Base-by-base conservation (phyloP, 768 basidiomycete genomes). In the Melanogaster broomeanus region DNA sequence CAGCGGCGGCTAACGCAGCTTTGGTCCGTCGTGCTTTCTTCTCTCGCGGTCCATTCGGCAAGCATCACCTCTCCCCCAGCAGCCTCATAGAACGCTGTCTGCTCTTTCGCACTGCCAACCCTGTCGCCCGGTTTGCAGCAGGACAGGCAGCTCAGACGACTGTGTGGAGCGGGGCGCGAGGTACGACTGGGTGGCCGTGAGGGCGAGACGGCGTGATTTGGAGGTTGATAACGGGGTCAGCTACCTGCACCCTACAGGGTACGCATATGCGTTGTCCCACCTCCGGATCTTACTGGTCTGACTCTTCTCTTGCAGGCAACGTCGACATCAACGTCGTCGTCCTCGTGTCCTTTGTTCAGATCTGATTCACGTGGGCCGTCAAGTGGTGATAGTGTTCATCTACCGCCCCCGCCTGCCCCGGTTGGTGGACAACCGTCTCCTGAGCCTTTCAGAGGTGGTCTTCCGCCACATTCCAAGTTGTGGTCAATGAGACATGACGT, bases 181-280 rank as follows among this genome's bases (percentile, higher is more conserved):
- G n/a, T n/a, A n/a, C n/a, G n/a, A n/a, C n/a, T n/a, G n/a, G n/a
- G n/a, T n/a, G n/a, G n/a, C n/a, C n/a, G n/a, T n/a, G n/a, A n/a
- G n/a, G n/a, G n/a, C n/a, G n/a, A n/a, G n/a, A n/a, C n/a, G n/a
- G n/a, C n/a, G n/a, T n/a, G n/a, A n/a, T n/a, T n/a, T n/a, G n/a
- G n/a, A n/a, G n/a, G n/a, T n/a, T n/a, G n/a, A n/a, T n/a, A n/a
- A n/a, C n/a, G 90, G 13, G 78, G 81, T 9, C 82, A 84, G 43
- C 72, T 94, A 9, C 93, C 88, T 40, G 88, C 91, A 37, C 62
- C 94, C 94, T 2, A 96, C 93, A 3, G 93, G 92, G 4, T 98
- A 97, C 61, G 90, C 91, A 0, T 88, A 83, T 53, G 80, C 85
- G 81, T 87, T 19, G 80, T 86, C 1, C 87, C 86, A 15, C 86